Evolutionary conservation across 495 filamentous ascomycete genomes (phyloP).

Genomic region (Corynascus novoguineensis): DNA sequence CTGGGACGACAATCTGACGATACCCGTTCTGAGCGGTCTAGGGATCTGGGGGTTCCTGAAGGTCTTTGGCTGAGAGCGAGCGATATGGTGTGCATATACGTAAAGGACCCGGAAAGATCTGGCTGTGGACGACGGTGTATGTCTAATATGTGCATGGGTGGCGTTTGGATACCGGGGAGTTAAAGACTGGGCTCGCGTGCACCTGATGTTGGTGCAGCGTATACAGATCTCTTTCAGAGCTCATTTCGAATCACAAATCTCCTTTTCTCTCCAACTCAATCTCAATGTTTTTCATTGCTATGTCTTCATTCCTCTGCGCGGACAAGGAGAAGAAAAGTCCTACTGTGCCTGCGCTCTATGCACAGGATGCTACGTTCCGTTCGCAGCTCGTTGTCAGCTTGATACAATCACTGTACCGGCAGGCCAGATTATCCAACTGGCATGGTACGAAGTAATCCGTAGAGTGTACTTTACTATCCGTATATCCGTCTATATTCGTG

Average conservation of each 20-base stretch:
- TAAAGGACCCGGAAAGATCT: neutral
- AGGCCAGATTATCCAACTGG: no score
- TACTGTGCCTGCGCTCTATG: no score
- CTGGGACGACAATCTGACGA: slow-evolving; percentile 96
- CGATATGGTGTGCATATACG: neutral
- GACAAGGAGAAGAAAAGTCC: no score
- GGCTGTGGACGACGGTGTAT: slow-evolving; percentile 12
- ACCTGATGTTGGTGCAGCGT: neutral
- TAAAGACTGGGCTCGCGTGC: slow-evolving; percentile 3
- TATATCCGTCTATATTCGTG: no score
- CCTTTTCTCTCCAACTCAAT: neutral
- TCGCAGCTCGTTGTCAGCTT: neutral
- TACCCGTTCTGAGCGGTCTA: slow-evolving; percentile 82
- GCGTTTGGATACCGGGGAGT: slow-evolving; percentile 13
- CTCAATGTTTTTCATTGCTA: neutral
- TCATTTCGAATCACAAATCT: slow-evolving; percentile 1
- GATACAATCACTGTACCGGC: no score
- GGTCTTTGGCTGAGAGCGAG: slow-evolving; percentile 62
- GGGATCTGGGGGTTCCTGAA: slow-evolving; percentile 94
- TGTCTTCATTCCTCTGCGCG: no score
- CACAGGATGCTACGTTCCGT: no score
- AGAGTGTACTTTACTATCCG: no score
- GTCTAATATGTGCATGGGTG: slow-evolving; percentile 15
- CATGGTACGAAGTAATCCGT: no score
- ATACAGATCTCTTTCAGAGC: neutral